Conservation (phyloP, 1,139 yeast genomes). For the Blastobotrys serpentis region DNA sequence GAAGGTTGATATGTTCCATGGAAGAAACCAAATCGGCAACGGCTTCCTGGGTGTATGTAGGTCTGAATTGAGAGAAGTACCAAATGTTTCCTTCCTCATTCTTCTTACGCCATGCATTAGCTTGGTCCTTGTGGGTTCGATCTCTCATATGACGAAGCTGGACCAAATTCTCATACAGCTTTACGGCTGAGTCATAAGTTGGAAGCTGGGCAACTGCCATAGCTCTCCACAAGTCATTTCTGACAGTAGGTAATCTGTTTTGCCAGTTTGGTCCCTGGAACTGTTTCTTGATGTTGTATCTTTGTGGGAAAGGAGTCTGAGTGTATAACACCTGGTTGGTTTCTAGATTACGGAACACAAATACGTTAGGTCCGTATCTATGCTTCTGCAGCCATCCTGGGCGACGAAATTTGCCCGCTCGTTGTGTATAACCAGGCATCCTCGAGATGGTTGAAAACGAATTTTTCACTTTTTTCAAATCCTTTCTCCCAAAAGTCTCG, state of each 20-base stretch:
- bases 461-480: constrained; percentile 8
- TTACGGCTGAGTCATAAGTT: constrained; percentile 63
- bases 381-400: constrained; percentile 50
- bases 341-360: constrained; percentile 77
- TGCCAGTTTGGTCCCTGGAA: constrained; percentile 84
- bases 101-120: constrained; percentile 67
- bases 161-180: constrained; percentile 72
- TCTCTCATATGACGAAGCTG: constrained; percentile 75
- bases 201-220: constrained; percentile 81
- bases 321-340: constrained; percentile 88
- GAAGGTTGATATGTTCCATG: constrained; percentile 49
- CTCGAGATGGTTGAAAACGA: constrained; percentile 3
- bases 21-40: constrained; percentile 81
- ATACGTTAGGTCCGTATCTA: constrained; percentile 78
- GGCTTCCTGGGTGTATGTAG: constrained; percentile 88
- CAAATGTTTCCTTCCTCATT: constrained; percentile 78
- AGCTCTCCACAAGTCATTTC: constrained; percentile 88
- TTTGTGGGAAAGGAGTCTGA: constrained; percentile 63
- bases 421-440: constrained; percentile 19
- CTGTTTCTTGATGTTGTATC: constrained; percentile 63
- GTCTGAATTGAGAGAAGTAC: constrained; percentile 73
- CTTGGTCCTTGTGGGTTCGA: constrained; percentile 54
- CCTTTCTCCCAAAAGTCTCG: constrained; percentile 7
- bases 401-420: constrained; percentile 23
- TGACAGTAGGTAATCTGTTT: constrained; percentile 69